These are phyloP conservation scores for Cyclotella kingstonii DNA, from an alignment of 108 stramenopile genomes.

Conservation along the genomic window DNA sequence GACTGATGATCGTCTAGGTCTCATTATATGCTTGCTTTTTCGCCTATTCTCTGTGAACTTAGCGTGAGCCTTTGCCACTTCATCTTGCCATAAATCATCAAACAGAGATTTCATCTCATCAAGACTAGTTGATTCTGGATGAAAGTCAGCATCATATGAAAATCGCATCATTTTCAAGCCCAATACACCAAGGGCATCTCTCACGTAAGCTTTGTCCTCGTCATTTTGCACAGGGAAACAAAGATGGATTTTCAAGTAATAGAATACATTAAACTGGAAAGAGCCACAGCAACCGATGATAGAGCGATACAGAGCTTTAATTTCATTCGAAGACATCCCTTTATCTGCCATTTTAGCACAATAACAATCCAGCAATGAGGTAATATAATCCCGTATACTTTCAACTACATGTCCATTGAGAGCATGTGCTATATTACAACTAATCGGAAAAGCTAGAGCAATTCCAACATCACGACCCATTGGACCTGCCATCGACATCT, in stretches of 20 bases:
- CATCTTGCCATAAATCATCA: conserved; percentile 11
- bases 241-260: conserved; percentile 3
- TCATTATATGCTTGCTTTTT: conserved; percentile 7
- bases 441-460: conserved; percentile 21
- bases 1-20: conserved; percentile 21
- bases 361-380: conserved; percentile 24
- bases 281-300: conserved; percentile 19
- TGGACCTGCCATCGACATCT: conserved; percentile 37
- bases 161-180: conserved; percentile 33
- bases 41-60: background rate
- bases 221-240: conserved; percentile 21
- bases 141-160: conserved; percentile 11
- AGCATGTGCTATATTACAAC: conserved; percentile 34
- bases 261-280: conserved; percentile 18
- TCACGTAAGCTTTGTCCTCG: conserved; percentile 6
- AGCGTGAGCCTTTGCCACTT: conserved; percentile 4
- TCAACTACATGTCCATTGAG: conserved; percentile 19
- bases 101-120: conserved; percentile 13
- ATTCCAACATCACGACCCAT: conserved; percentile 37
- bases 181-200: conserved; percentile 34
- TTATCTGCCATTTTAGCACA: conserved; percentile 17
- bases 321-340: conserved; percentile 12
- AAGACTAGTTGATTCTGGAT: background rate
- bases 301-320: conserved; percentile 18
- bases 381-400: conserved; percentile 11